Evolutionary conservation across 2,329 filamentous ascomycete genomes (phyloP), one percentile per base, ranked within the genome.

Genomic region (Monosporascus sp.): DNA sequence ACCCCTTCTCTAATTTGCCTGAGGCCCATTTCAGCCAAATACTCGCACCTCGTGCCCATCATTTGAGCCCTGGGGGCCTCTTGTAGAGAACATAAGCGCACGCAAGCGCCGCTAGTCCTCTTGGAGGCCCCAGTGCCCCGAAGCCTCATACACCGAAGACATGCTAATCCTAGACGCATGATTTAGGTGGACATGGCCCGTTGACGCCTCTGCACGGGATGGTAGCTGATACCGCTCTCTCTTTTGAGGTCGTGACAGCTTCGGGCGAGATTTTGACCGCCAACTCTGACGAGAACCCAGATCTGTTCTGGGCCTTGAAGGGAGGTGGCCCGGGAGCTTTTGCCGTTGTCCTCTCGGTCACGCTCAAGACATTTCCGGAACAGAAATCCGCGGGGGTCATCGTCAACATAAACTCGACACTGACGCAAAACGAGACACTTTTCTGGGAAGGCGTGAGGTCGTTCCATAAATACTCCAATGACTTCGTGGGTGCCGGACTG

Each of bases 221-320:
- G 48, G 52, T 52, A 22, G 78, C 78, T 4, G 80, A 82, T 58
- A 76, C 78, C 49, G 72, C 75, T 1, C 64, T 82, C 7, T 69
- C 75, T 36, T 73, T 71, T 59, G 69, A 77, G 19, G 72, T 76
- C 7, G 65, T 82, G 14, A 76, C 75, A 14, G 76, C 72, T 1
- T 61, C 66, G 22, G 80, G 80, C 1, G 52, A 69, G 20, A 64
- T 75, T 31, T 59, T 80, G 1, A 73, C 66, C 3, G 79, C 78
- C 3, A 76, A 72, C 40, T 69, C 65, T 3, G 64, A 70, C 2
- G 60, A 75, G 34, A 77, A 83, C 54, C 54, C 71, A 0, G 80
- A 84, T 51, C 71, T 85, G 1, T 83, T 79, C 66, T 85, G 79
- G 80, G 82, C 80, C 3, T 66, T 82, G 17, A 71, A 73, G 52